Evolutionary conservation across 2,329 filamentous ascomycete genomes (phyloP).

Genomic region (Penicillium brevicompactum): DNA sequence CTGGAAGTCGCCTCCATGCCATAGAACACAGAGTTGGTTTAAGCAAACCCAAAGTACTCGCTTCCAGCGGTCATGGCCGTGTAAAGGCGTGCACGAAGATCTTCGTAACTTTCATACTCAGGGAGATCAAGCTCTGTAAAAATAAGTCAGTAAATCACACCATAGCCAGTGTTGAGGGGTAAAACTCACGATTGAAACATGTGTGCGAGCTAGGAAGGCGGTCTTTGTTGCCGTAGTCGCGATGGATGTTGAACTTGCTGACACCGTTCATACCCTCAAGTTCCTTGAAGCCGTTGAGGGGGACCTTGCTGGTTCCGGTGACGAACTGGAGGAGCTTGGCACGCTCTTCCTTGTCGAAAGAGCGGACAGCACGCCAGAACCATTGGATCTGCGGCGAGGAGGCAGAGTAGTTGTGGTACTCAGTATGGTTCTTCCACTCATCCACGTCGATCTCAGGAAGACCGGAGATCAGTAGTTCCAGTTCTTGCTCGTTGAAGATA

Average conservation of each 20-base stretch:
- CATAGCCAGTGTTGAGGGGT: background rate
- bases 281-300: slow-evolving; percentile 97
- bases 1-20: slow-evolving; percentile 13
- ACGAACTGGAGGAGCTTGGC: slow-evolving; percentile 98
- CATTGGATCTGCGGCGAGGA: slow-evolving; percentile 97
- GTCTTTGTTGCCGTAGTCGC: slow-evolving; percentile 95
- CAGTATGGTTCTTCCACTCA: slow-evolving; percentile 98
- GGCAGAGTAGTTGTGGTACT: slow-evolving; percentile 96
- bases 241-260: slow-evolving; percentile 97
- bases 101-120: slow-evolving; percentile 96
- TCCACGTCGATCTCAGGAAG: slow-evolving; percentile 96
- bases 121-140: slow-evolving; percentile 87
- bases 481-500: slow-evolving; percentile 98
- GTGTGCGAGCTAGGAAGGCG: slow-evolving; percentile 95
- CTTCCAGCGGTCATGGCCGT: slow-evolving; percentile 97
- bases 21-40: slow-evolving; percentile 38
- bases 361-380: slow-evolving; percentile 98
- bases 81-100: slow-evolving; percentile 80
- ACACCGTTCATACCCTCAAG: slow-evolving; percentile 99
- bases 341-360: slow-evolving; percentile 97
- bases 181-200: slow-evolving; percentile 93
- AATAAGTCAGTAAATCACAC: slow-evolving; percentile 35
- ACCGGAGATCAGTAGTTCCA: slow-evolving; percentile 94
- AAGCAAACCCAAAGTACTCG: slow-evolving; percentile 97
- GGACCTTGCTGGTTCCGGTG: slow-evolving; percentile 96